These are phyloP conservation scores for Halteria grandinella DNA, from an alignment of 73 alveolate genomes.

Conservation along the genomic window DNA sequence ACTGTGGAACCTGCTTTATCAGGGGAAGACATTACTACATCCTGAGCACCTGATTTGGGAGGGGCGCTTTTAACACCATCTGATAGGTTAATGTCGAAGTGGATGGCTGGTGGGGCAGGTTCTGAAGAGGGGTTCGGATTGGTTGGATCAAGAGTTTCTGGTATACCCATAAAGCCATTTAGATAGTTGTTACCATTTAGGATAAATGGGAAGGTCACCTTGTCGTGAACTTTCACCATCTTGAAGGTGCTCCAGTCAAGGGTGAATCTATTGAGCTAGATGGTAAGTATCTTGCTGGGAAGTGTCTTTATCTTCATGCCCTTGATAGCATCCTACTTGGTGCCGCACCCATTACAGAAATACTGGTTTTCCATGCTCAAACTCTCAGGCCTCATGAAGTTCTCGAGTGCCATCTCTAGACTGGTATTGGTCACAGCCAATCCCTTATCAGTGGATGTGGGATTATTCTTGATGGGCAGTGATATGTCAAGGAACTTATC, in stretches of 20 bases:
- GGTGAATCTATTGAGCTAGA: constrained; percentile 89
- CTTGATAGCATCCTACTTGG: constrained; percentile 91
- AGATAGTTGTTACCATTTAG: constrained; percentile 80
- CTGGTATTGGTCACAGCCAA: constrained; percentile 86
- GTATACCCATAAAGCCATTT: constrained; percentile 66
- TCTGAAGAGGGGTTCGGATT: too few species aligned
- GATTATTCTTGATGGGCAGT: constrained; percentile 89
- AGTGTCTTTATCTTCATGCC: constrained; percentile 78
- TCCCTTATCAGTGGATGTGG: too few species aligned
- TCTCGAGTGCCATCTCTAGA: constrained; percentile 89
- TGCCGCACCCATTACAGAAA: constrained; percentile 86
- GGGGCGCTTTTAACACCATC: too few species aligned
- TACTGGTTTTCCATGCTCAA: constrained; percentile 87
- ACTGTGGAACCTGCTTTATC: too few species aligned
- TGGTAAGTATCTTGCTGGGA: constrained; percentile 81
- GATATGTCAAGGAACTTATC: constrained; percentile 88
- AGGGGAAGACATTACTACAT: too few species aligned
- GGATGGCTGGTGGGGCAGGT: too few species aligned
- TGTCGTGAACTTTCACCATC: constrained; percentile 83
- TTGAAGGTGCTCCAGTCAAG: constrained; percentile 79
- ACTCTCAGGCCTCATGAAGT: constrained; percentile 88
- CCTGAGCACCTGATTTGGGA: too few species aligned
- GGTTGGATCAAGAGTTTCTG: too few species aligned
- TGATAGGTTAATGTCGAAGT: too few species aligned
- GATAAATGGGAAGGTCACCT: constrained; percentile 77